Evolutionary conservation across 441 rosid species (phyloP).

Genomic region (Erodium moschatum): DNA sequence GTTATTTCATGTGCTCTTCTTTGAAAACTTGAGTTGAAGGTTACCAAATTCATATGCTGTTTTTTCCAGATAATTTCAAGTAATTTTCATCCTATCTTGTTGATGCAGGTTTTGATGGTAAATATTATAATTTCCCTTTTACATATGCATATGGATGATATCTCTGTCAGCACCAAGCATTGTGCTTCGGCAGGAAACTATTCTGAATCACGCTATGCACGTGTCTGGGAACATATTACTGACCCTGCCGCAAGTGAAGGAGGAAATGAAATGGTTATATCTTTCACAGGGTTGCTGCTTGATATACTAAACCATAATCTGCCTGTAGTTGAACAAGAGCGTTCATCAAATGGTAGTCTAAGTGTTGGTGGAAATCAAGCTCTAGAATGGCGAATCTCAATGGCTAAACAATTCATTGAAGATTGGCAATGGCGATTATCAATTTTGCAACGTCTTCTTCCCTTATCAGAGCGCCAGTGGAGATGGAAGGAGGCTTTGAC

Average conservation of each 20-base stretch:
- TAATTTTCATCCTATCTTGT: constrained; percentile 27
- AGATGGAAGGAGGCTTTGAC: constrained; percentile 91
- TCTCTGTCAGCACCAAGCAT: constrained; percentile 53
- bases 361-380: constrained; percentile 59
- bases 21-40: not conserved
- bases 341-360: constrained; percentile 41
- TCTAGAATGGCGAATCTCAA: constrained; percentile 84
- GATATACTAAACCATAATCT: constrained; percentile 58
- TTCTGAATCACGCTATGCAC: constrained; percentile 34
- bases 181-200: constrained; percentile 46
- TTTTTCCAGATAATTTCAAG: constrained; percentile 19
- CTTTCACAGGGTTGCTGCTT: constrained; percentile 70
- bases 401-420: constrained; percentile 67
- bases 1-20: too few species aligned
- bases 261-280: constrained; percentile 64
- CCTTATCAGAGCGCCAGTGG: constrained; percentile 82
- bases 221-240: constrained; percentile 35
- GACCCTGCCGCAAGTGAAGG: constrained; percentile 44
- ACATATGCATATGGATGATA: constrained; percentile 60
- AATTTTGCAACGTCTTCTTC: constrained; percentile 83
- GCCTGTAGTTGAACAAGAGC: constrained; percentile 50
- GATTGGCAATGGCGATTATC: constrained; percentile 98
- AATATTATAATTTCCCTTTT: constrained; percentile 80
- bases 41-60: not conserved
- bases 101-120: constrained; percentile 87